Evolutionary conservation across 306 rosid genomes (phyloP).

Genomic region (Astragalus glycyphyllos): DNA sequence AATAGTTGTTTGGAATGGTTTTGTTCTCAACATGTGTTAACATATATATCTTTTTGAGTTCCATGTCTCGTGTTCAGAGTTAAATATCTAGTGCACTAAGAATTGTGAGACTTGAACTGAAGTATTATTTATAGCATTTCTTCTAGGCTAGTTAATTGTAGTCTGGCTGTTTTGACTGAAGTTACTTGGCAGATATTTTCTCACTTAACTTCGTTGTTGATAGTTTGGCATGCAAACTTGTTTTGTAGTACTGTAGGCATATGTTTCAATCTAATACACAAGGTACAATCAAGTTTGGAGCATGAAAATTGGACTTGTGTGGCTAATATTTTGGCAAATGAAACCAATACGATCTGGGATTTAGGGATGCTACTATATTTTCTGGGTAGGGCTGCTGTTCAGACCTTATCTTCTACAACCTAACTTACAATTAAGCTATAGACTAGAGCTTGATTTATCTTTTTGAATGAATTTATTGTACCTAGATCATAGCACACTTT

Average conservation of each 20-base stretch:
- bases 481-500: conserved; percentile 19
- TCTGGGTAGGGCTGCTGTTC: conserved; percentile 8
- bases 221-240: conserved; percentile 10
- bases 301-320: not conserved
- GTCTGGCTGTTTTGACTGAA: conserved; percentile 5
- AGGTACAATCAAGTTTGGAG: not conserved
- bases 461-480: not conserved
- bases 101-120: conserved; percentile 13
- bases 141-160: conserved; percentile 31
- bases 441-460: conserved; percentile 21
- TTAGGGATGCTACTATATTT: conserved; percentile 10
- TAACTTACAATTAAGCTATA: conserved; percentile 1
- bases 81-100: not conserved
- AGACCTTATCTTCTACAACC: conserved; percentile 22
- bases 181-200: too few species aligned
- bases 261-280: not conserved
- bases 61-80: conserved; percentile 17
- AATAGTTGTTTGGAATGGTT: conserved; percentile 32
- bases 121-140: conserved; percentile 13
- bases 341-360: conserved; percentile 8
- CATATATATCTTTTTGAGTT: conserved; percentile 6
- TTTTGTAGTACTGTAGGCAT: not conserved
- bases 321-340: not conserved
- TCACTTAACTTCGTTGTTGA: not conserved
- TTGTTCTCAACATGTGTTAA: not conserved